Conservation (phyloP, 75 land plant genomes). For the Pinus albicaulis region DNA sequence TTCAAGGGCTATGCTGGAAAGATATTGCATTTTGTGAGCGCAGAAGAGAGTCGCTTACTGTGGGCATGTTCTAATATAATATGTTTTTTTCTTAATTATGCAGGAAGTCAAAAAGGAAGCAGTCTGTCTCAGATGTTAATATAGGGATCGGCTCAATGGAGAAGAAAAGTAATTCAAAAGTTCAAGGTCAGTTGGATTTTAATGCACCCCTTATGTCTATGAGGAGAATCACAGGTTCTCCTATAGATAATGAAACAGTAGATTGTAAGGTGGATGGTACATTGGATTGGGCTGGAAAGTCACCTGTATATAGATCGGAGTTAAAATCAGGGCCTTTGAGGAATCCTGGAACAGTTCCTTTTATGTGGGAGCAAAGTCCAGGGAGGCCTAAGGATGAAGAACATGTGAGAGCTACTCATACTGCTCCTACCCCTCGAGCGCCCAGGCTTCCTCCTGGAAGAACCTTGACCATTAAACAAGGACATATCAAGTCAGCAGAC, state of each 20-base stretch:
- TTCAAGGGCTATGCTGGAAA: not conserved
- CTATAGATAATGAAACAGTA: not conserved
- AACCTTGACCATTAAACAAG: not conserved
- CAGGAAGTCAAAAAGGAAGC: conserved; percentile 10
- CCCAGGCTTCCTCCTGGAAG: conserved; percentile 26
- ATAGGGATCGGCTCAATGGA: conserved; percentile 10
- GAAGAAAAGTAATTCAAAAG: not conserved
- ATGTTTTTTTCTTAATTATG: not conserved
- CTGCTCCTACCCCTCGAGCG: not conserved
- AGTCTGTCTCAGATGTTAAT: not conserved
- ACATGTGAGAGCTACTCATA: not conserved
- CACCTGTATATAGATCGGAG: conserved; percentile 33
- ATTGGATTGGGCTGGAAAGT: not conserved
- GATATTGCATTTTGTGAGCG: not conserved
- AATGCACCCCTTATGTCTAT: conserved; percentile 55
- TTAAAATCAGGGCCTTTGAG: conserved; percentile 62
- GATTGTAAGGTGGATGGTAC: not conserved
- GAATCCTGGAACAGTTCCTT: conserved; percentile 70
- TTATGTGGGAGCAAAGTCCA: conserved; percentile 76
- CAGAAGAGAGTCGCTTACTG: not conserved
- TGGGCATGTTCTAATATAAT: not conserved
- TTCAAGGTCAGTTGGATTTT: conserved; percentile 32
- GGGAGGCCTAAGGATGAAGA: conserved; percentile 61
- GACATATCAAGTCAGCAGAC: not conserved
- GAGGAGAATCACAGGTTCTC: conserved; percentile 24